phyloP scores from a whole-genome alignment of 1,284 basidiomycete species.

The Gymnopus androsaceus region DNA sequence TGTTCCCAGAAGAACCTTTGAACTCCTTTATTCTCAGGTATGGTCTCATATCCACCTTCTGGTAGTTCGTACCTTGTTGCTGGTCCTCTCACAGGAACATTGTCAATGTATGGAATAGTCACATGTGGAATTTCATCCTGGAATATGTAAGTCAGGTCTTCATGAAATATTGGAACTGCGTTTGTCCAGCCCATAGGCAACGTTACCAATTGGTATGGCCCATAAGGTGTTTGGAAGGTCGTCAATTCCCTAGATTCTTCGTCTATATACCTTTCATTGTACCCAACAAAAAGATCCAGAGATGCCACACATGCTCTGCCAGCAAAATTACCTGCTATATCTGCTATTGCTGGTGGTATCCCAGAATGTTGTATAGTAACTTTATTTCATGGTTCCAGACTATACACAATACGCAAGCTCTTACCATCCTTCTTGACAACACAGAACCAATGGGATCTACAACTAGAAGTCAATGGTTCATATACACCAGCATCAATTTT shows the following conservation, averaged over 20 bases:
- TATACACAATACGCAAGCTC: no score
- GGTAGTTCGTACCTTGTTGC: conserved; percentile 19
- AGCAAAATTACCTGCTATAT: conserved; percentile 25
- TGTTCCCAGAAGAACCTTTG: conserved; percentile 28
- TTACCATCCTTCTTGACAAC: conserved; percentile 28
- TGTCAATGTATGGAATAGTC: conserved; percentile 32
- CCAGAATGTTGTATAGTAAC: no score
- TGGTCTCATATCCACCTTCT: conserved; percentile 6
- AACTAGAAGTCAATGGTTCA: conserved; percentile 38
- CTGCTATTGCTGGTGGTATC: conserved; percentile 26
- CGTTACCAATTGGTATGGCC: conserved; percentile 22
- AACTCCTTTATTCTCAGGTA: conserved; percentile 33
- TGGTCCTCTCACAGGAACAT: conserved; percentile 29
- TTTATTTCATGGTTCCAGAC: no score
- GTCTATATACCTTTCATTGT: conserved; percentile 25
- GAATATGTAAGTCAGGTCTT: conserved; percentile 33
- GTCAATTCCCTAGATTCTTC: conserved; percentile 26
- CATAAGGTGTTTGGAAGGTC: conserved; percentile 29
- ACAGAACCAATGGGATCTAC: conserved; percentile 33
- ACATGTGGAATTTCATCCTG: conserved; percentile 31
- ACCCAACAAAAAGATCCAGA: conserved; percentile 28
- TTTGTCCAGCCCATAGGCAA: conserved; percentile 40
- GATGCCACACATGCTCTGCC: conserved; percentile 23
- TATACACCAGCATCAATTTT: conserved; percentile 37
- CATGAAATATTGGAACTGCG: conserved; percentile 32